Evolutionary conservation across 1,284 basidiomycete species (phyloP).

Genomic region (Coniophora puteana): DNA sequence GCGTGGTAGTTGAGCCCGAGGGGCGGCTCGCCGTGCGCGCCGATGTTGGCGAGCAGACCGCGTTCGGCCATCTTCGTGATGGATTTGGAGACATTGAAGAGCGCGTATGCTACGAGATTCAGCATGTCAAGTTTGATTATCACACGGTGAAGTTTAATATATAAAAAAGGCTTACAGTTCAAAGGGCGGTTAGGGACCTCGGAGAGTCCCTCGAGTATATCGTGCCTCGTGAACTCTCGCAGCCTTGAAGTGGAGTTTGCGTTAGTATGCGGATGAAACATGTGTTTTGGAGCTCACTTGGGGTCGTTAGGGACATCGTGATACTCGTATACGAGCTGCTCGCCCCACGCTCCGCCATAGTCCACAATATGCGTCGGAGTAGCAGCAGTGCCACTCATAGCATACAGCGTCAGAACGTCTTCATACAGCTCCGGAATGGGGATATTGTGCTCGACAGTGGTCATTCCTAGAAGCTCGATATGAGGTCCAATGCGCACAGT

Average conservation of each 20-base stretch:
- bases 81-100: constrained; percentile 67
- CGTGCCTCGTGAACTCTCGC: constrained; percentile 59
- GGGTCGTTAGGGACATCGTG: constrained; percentile 61
- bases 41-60: constrained; percentile 60
- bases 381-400: constrained; percentile 62
- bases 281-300: constrained; percentile 37
- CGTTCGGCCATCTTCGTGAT: constrained; percentile 61
- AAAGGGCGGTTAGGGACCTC: constrained; percentile 58
- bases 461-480: constrained; percentile 53
- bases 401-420: constrained; percentile 60
- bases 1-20: constrained; percentile 72
- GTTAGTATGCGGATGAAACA: constrained; percentile 3
- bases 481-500: constrained; percentile 3
- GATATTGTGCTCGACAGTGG: constrained; percentile 69
- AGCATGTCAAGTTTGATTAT: constrained; percentile 7
- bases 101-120: constrained; percentile 44
- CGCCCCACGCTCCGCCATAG: constrained; percentile 65
- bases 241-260: constrained; percentile 34
- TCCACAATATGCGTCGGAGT: constrained; percentile 74
- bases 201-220: constrained; percentile 54
- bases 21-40: constrained; percentile 74
- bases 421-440: constrained; percentile 65
- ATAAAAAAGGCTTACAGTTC: constrained; percentile 41
- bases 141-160: not conserved
- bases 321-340: constrained; percentile 64